These are phyloP conservation scores for Elaeagnus macrophylla DNA, from an alignment of 306 rosid genomes.

Conservation along the genomic window DNA sequence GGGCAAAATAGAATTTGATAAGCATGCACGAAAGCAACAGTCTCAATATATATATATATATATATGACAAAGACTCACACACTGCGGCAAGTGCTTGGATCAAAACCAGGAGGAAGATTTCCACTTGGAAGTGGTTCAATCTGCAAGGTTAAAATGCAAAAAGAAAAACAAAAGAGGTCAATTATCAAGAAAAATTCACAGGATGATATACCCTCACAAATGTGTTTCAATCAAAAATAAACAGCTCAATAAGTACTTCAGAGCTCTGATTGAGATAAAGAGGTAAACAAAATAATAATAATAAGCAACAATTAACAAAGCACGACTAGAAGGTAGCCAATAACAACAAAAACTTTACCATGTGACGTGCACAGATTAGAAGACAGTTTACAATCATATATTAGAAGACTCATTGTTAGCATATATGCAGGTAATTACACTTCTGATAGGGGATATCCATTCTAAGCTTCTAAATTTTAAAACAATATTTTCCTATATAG, in stretches of 20 bases:
- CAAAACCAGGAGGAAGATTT: constrained; percentile 99
- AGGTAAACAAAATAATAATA: too few relatives aligned
- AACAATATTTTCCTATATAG: too few relatives aligned
- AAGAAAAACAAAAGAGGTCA: constrained; percentile 20
- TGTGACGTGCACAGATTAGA: too few relatives aligned
- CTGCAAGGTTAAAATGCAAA: constrained; percentile 71
- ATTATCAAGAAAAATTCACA: neutral
- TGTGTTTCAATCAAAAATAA: constrained; percentile 7
- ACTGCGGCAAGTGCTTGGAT: constrained; percentile 99
- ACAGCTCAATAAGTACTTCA: constrained; percentile 4
- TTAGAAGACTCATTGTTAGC: too few relatives aligned
- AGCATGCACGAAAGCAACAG: constrained; percentile 12
- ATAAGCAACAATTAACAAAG: too few relatives aligned
- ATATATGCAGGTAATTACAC: too few relatives aligned
- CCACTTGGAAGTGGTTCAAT: constrained; percentile 99
- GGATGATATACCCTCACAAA: constrained; percentile 10
- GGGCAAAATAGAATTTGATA: neutral
- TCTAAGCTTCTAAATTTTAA: too few relatives aligned
- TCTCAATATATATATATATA: neutral
- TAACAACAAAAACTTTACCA: too few relatives aligned
- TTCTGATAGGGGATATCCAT: too few relatives aligned
- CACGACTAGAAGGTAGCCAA: too few relatives aligned
- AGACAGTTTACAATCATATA: too few relatives aligned
- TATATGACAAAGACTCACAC: constrained; percentile 86
- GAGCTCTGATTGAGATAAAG: neutral